These are phyloP conservation scores for Sporothrix variecibatus DNA, from an alignment of 2,329 filamentous ascomycete genomes.

Conservation along the genomic window DNA sequence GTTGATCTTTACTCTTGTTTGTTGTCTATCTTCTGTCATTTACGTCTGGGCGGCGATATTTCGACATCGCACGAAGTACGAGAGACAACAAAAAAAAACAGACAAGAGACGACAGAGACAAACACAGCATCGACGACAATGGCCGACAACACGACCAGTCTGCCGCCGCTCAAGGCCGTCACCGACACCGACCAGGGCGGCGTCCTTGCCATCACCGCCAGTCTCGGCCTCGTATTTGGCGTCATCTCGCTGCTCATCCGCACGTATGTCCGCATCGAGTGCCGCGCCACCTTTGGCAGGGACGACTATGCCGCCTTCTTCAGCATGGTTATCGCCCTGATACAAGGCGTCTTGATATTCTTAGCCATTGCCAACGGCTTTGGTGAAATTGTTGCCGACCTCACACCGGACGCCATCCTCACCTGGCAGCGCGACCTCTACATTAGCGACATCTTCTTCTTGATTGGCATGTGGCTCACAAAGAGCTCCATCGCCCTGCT, in stretches of 20 bases:
- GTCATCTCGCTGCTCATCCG: constrained; percentile 44
- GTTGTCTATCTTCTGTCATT: background rate
- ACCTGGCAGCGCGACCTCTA: constrained; percentile 42
- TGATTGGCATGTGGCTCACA: constrained; percentile 45
- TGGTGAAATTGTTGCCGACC: constrained; percentile 36
- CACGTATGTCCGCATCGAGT: constrained; percentile 42
- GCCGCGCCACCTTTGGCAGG: constrained; percentile 36
- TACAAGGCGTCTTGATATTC: constrained; percentile 44
- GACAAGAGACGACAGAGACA: background rate
- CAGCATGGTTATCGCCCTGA: constrained; percentile 38
- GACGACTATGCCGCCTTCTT: constrained; percentile 40
- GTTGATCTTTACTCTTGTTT: background rate
- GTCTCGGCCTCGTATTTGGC: constrained; percentile 42
- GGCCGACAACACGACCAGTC: constrained; percentile 29
- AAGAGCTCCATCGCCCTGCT: constrained; percentile 47
- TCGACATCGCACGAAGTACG: background rate
- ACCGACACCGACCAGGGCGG: constrained; percentile 44
- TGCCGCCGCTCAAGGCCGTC: constrained; percentile 41
- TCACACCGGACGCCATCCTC: constrained; percentile 34
- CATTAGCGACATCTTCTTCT: constrained; percentile 46
- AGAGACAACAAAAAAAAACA: background rate
- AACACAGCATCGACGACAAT: background rate
- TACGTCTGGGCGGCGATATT: background rate
- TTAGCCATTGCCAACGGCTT: constrained; percentile 43
- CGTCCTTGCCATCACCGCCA: constrained; percentile 43